Percentiles rank a stretch among this genome's conserved stretches.
These are phyloP conservation scores for Botryotinia calthae DNA, from an alignment of 2,329 filamentous ascomycete genomes.

Conservation along the genomic window DNA sequence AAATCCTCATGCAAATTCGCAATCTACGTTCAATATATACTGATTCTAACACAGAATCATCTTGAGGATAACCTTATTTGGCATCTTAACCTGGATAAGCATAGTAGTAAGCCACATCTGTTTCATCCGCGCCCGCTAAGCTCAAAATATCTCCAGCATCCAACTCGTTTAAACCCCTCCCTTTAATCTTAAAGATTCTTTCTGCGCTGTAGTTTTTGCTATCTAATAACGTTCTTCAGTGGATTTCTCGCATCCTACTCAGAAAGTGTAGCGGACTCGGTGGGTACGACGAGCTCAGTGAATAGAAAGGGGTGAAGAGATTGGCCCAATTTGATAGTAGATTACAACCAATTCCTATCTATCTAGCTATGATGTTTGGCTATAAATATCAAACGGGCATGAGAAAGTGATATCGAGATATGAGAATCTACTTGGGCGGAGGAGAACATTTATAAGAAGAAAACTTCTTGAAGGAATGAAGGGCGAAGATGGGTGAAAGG, in stretches of 20 bases:
- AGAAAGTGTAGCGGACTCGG: conserved; percentile 35
- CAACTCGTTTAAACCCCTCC: conserved; percentile 65
- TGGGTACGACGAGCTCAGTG: neutral
- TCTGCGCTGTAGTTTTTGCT: conserved; percentile 64
- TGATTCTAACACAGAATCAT: conserved; percentile 37
- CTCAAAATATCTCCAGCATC: conserved; percentile 55
- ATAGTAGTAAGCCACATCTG: too few relatives aligned
- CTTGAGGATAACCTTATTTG: conserved; percentile 53
- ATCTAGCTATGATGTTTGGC: conserved; percentile 56
- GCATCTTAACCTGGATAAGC: conserved; percentile 41
- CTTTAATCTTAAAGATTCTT: conserved; percentile 68
- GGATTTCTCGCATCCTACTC: conserved; percentile 51
- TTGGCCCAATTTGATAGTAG: conserved; percentile 63
- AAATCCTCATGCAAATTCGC: too few relatives aligned
- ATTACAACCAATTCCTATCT: conserved; percentile 62
- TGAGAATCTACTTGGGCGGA: conserved; percentile 57
- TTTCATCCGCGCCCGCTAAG: conserved; percentile 31
- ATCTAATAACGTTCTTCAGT: conserved; percentile 75
- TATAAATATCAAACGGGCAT: conserved; percentile 48
- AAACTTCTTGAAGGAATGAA: conserved; percentile 29
- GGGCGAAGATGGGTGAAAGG: conserved; percentile 20
- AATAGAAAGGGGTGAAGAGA: conserved; percentile 49
- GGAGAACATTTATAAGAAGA: conserved; percentile 58
- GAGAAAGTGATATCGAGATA: conserved; percentile 47
- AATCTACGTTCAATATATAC: neutral